Evolutionary conservation across 331 rosid species (phyloP).

Genomic region (Quercus tomentella): DNA sequence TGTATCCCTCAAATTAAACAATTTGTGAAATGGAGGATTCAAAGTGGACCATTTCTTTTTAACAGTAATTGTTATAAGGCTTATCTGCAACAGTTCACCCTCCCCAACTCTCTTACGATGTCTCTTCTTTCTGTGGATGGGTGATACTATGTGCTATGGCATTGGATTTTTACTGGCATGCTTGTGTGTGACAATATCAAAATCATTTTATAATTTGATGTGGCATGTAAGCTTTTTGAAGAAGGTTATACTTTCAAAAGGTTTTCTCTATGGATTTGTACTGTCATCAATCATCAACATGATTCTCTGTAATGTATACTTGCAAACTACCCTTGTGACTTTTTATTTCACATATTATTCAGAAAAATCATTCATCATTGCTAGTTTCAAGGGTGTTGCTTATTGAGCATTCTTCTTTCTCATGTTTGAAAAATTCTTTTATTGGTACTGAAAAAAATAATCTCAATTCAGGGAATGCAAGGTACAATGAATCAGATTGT

Average conservation of each 20-base stretch:
- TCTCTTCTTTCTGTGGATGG: background rate
- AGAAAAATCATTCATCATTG: background rate
- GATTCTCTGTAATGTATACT: background rate
- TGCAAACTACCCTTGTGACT: background rate
- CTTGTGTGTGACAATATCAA: background rate
- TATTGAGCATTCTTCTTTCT: background rate
- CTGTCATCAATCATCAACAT: background rate
- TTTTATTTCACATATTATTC: background rate
- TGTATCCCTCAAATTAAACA: background rate
- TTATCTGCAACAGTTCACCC: background rate
- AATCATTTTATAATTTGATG: constrained; percentile 8
- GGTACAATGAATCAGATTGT: constrained; percentile 87
- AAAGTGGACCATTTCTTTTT: background rate
- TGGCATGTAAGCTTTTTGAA: background rate
- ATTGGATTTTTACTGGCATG: background rate
- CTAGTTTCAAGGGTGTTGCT: background rate
- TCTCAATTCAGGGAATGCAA: constrained; percentile 73
- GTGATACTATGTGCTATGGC: background rate
- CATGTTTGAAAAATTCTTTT: background rate
- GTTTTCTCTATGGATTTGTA: background rate
- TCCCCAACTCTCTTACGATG: too few species aligned
- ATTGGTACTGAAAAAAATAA: background rate
- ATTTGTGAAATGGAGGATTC: background rate
- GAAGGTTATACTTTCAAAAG: background rate
- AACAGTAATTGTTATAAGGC: background rate